Base-by-base conservation (phyloP, 202 grass and related monocot genomes). In the Schoenoplectus tabernaemontani region DNA sequence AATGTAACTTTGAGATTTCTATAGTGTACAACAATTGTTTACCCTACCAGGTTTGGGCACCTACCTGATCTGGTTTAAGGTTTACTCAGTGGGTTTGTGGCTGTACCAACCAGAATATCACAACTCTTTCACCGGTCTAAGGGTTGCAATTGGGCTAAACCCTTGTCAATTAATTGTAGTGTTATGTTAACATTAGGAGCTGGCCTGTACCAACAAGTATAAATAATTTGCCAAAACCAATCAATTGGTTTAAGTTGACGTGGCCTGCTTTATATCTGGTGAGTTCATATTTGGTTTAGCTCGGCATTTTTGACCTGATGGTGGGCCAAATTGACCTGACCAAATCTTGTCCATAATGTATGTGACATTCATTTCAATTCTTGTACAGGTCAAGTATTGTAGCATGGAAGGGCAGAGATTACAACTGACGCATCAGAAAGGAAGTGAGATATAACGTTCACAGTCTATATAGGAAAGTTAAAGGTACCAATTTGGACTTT, bases 331-430 rank as follows among this genome's bases (percentile, higher is more conserved):
- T 51, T 74, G 26, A 44, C 28, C 26, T 33, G 24, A 73, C 22
- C 23, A 4, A 44, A n/a, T 51, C 7, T n/a, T 16, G 15, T 54
- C 26, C 28, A 7, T 65, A 24, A 28, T 83, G 58, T 74, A 15
- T 73, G 43, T 77, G 28, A n/a, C 17, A 24, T 12, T 4, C 24
- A 61, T 79, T 28, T 28, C 43, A 81, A 23, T 82, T 62, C 4
- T 24, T 28, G 33, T 60, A 87, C 85, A 90, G 88, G 88, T 87
- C 64, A 90, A 30, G 30, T 69, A 76, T 64, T 82, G 85, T 59
- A 90, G 88, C 48, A 56, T 90, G 64, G 85, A 90, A 79, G 88
- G 57, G 9, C 88, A 87, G 50, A 87, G 9, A 44, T 78, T 90
- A 80, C 88, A 90, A 23, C 20, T 87, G 59, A 85, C 79, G 17